Percentiles rank a stretch among this genome's conserved stretches.
Conservation (phyloP, 176 grass and related monocot genomes). For the Bonia amplexicaulis region DNA sequence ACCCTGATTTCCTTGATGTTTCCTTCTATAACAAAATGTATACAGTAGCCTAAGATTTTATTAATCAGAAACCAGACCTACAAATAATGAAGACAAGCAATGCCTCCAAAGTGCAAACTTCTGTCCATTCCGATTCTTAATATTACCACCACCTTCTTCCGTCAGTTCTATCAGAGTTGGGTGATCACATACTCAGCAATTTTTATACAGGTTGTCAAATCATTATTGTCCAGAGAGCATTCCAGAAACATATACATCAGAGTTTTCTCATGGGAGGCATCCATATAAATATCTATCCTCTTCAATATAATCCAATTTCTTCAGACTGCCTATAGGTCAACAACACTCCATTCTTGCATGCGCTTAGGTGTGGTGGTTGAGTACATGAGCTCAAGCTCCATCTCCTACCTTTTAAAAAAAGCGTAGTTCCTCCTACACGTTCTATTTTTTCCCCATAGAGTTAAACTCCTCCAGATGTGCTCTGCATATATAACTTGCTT, state of each 20-base stretch:
- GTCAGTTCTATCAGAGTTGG: slow-evolving; percentile 10
- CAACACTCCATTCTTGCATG: neutral
- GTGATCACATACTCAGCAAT: neutral
- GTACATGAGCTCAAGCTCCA: neutral
- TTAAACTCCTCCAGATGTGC: neutral
- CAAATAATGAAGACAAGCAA: neutral
- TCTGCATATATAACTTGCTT: slow-evolving; percentile 8
- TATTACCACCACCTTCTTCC: neutral
- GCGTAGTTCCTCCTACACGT: neutral
- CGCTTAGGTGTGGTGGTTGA: neutral
- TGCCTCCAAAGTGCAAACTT: neutral
- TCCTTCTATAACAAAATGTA: slow-evolving; percentile 1
- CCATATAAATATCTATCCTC: neutral
- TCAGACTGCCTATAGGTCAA: neutral
- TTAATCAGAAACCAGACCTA: slow-evolving; percentile 12
- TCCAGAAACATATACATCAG: neutral
- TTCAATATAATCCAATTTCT: neutral
- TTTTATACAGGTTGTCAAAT: neutral
- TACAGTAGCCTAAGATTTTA: neutral
- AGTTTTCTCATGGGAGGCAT: neutral
- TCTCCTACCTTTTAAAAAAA: neutral
- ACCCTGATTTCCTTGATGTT: slow-evolving; percentile 3
- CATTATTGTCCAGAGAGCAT: neutral
- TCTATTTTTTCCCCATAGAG: neutral
- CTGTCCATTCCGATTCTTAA: neutral